Conservation (phyloP, 371 early-diverging fungal species). For the Mortierella sp. region DNA sequence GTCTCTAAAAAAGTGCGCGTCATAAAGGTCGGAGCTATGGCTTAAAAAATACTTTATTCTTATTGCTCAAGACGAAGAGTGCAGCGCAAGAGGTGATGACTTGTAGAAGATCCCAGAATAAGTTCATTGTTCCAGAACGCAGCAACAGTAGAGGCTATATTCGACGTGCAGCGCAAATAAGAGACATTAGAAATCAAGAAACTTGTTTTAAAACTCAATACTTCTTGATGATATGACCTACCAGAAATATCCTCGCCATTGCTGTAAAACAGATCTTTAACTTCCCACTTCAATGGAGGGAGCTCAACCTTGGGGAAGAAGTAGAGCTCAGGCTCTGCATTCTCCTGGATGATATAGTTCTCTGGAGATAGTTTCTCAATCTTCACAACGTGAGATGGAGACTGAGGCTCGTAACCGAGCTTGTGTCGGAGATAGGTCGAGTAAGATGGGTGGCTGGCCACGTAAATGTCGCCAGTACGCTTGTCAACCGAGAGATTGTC, state of each 20-base stretch:
- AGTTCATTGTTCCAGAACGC: conserved; percentile 45
- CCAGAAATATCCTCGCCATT: conserved; percentile 56
- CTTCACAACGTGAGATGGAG: conserved; percentile 55
- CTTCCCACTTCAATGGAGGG: conserved; percentile 50
- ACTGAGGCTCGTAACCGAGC: conserved; percentile 46
- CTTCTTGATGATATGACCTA: neutral
- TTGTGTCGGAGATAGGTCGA: conserved; percentile 51
- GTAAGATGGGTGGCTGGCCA: conserved; percentile 52
- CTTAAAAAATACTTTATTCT: neutral
- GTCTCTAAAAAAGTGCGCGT: too few species aligned
- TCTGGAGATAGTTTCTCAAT: conserved; percentile 47
- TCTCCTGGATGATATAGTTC: conserved; percentile 41
- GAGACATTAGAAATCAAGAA: neutral
- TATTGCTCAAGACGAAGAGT: conserved; percentile 37
- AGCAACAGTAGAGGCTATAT: conserved; percentile 46
- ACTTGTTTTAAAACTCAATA: neutral
- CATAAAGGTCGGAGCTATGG: neutral
- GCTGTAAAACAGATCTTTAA: conserved; percentile 50
- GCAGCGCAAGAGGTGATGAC: conserved; percentile 49
- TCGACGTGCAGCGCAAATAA: neutral
- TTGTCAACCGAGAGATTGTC: conserved; percentile 48
- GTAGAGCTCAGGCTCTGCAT: conserved; percentile 32
- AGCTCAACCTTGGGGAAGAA: conserved; percentile 38
- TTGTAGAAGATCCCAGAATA: conserved; percentile 40
- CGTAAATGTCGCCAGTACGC: conserved; percentile 52